phyloP scores from a whole-genome alignment of 371 early-diverging fungal genomes.

The Capniomyces stellatus region DNA sequence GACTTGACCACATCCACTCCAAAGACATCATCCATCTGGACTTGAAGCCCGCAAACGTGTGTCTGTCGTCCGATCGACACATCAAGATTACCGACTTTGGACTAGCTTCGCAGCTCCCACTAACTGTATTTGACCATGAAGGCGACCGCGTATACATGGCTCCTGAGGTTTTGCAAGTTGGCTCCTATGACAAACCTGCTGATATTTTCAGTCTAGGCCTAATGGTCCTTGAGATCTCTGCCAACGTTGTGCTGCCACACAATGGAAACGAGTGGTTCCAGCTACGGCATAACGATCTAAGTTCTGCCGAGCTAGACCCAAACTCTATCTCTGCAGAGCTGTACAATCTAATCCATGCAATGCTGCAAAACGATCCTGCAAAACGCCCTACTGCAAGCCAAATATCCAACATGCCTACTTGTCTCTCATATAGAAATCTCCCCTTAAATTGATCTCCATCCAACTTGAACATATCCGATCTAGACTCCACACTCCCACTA shows the following conservation, averaged over 20 bases:
- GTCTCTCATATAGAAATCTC: background rate
- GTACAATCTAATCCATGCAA: slow-evolving; percentile 34
- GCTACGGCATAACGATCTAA: slow-evolving; percentile 55
- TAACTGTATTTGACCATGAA: slow-evolving; percentile 37
- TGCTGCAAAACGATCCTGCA: slow-evolving; percentile 38
- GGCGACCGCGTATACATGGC: slow-evolving; percentile 95
- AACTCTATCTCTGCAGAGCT: slow-evolving; percentile 23
- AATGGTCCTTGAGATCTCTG: slow-evolving; percentile 69
- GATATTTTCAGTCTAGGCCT: slow-evolving; percentile 92
- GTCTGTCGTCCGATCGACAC: slow-evolving; percentile 25
- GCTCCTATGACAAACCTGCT: slow-evolving; percentile 54
- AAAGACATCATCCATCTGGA: slow-evolving; percentile 62
- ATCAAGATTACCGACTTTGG: slow-evolving; percentile 86
- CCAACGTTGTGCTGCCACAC: slow-evolving; percentile 61
- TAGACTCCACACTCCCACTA: no score
- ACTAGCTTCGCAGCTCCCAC: slow-evolving; percentile 40
- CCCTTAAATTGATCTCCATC: background rate
- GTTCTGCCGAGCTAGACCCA: slow-evolving; percentile 24
- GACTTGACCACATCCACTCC: slow-evolving; percentile 53
- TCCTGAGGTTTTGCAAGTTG: slow-evolving; percentile 62
- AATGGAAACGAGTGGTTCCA: slow-evolving; percentile 73
- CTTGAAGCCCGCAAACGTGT: slow-evolving; percentile 73
- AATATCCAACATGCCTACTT: slow-evolving; percentile 8
- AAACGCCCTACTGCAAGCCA: slow-evolving; percentile 33
- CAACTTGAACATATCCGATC: no score